Percentiles rank a stretch among this genome's conserved stretches.
These are phyloP conservation scores for Salmacisia buchloeana DNA, from an alignment of 1,284 basidiomycete species.

Conservation along the genomic window DNA sequence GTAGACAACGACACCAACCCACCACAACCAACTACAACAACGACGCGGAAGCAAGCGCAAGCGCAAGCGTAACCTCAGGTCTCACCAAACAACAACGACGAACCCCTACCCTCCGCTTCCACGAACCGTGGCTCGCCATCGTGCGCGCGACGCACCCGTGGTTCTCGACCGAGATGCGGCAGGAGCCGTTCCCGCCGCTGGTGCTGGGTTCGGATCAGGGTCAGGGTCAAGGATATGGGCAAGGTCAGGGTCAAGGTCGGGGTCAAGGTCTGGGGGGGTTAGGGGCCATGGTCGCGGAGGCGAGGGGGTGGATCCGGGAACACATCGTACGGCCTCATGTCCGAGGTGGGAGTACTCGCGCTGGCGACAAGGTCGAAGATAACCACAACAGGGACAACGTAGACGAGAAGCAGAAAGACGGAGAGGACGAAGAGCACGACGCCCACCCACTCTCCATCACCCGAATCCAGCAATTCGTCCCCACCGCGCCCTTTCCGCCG, in stretches of 20 bases:
- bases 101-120: conserved; percentile 58
- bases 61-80: conserved; percentile 7
- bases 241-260: conserved; percentile 50
- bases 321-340: neutral
- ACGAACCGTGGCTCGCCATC: conserved; percentile 86
- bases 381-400: neutral
- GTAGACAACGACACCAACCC: too few species aligned
- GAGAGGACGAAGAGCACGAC: conserved; percentile 30
- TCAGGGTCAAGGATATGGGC: conserved; percentile 49
- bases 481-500: conserved; percentile 28
- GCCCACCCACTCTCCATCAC: conserved; percentile 18
- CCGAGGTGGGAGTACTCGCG: neutral
- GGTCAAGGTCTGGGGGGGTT: too few species aligned
- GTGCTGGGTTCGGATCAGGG: conserved; percentile 50
- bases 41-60: conserved; percentile 13
- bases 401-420: conserved; percentile 51
- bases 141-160: conserved; percentile 75
- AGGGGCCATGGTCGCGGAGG: too few species aligned
- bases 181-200: conserved; percentile 62
- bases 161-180: conserved; percentile 59
- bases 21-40: too few species aligned
- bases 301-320: too few species aligned
- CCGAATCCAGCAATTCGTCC: conserved; percentile 28
- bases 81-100: conserved; percentile 18
- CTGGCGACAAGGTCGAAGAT: neutral